Evolutionary conservation across 2,329 filamentous ascomycete species (phyloP).

Genomic region (Hymenoscyphus repandus): DNA sequence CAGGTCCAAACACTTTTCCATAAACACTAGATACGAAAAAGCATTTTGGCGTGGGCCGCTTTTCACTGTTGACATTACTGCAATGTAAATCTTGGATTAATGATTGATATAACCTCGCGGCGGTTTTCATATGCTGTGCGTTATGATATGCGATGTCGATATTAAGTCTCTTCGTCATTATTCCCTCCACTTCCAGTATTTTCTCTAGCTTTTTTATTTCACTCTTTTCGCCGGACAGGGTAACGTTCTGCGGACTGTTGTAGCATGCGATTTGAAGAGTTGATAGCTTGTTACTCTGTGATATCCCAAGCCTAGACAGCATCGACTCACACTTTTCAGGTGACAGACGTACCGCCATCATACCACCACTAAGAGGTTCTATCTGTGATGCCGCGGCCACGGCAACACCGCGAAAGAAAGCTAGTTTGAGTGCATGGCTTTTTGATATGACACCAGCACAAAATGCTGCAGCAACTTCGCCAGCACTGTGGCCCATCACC

Average conservation of each 20-base stretch:
- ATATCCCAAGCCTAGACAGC: no score
- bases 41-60: no score
- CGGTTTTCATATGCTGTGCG: conserved; percentile 25
- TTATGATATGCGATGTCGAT: conserved; percentile 25
- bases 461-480: conserved; percentile 34
- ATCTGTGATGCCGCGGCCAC: not conserved
- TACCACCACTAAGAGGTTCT: conserved; percentile 34
- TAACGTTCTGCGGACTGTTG: conserved; percentile 21
- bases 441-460: conserved; percentile 26
- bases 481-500: conserved; percentile 26
- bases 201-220: conserved; percentile 3
- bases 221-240: conserved; percentile 19
- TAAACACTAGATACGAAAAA: no score
- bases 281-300: not conserved
- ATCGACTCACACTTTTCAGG: not conserved
- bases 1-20: no score
- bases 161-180: conserved; percentile 18
- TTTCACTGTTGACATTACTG: no score
- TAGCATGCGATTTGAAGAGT: conserved; percentile 26
- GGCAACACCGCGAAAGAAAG: conserved; percentile 10
- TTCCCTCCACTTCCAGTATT: not conserved
- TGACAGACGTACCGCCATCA: conserved; percentile 42
- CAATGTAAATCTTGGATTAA: no score
- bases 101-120: conserved; percentile 20
- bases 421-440: conserved; percentile 17